These are phyloP conservation scores for Alternaria postmessia DNA, from an alignment of 2,329 filamentous ascomycete species.

Conservation along the genomic window DNA sequence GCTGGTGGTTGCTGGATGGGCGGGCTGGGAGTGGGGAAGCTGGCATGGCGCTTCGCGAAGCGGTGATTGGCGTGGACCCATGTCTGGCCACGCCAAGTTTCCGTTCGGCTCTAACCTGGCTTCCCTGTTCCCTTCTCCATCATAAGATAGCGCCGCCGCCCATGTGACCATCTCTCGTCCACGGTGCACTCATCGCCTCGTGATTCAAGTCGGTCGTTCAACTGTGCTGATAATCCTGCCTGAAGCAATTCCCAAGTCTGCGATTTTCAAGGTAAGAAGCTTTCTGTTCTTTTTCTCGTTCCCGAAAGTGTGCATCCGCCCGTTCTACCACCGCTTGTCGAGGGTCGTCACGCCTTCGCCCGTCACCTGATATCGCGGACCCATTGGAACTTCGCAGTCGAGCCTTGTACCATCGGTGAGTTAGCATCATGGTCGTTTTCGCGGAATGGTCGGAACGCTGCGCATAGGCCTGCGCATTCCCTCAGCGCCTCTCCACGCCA, in stretches of 20 bases:
- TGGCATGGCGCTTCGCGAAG: conserved; percentile 13
- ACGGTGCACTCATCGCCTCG: conserved; percentile 12
- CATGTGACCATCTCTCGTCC: conserved; percentile 15
- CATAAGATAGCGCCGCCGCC: conserved; percentile 11
- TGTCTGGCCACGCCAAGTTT: conserved; percentile 9
- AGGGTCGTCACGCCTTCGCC: neutral
- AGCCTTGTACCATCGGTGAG: conserved; percentile 10
- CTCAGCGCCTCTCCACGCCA: neutral
- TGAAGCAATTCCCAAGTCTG: neutral
- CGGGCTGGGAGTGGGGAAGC: conserved; percentile 19
- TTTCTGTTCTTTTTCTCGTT: conserved; percentile 5
- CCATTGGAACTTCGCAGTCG: conserved; percentile 9
- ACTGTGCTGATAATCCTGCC: conserved; percentile 7
- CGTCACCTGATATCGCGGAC: conserved; percentile 13
- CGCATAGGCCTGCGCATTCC: neutral
- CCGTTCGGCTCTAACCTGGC: conserved; percentile 7
- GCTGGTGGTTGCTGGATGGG: conserved; percentile 13
- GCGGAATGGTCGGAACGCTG: neutral
- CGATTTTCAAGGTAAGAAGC: conserved; percentile 6
- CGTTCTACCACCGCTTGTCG: neutral
- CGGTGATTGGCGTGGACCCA: conserved; percentile 16
- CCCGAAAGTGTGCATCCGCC: neutral
- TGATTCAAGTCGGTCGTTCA: conserved; percentile 16
- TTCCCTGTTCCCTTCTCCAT: conserved; percentile 6
- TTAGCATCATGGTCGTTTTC: conserved; percentile 6